phyloP scores from a whole-genome alignment of 495 filamentous ascomycete genomes.

The Talaromyces borbonicus region DNA sequence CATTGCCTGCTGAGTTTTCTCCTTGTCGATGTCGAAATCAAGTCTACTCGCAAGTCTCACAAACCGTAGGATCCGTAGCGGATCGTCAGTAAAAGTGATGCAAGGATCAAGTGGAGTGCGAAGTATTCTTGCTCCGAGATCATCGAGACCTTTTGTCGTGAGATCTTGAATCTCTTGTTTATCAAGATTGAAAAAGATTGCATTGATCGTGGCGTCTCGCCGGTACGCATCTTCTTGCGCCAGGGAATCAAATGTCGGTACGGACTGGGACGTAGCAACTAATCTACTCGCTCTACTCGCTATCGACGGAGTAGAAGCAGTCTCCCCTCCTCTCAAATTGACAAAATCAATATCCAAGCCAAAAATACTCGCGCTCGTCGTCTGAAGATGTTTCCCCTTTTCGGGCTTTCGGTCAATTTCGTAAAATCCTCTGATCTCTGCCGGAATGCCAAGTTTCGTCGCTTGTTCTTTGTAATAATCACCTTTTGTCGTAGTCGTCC shows the following conservation, averaged over 20 bases:
- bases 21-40: not conserved
- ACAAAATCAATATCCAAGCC: slow-evolving; percentile 3
- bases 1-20: not conserved
- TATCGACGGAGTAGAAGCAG: no score
- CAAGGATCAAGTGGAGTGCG: not conserved
- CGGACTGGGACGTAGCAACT: no score
- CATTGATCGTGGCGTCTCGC: not conserved
- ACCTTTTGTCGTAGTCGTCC: not conserved
- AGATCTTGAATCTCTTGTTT: not conserved
- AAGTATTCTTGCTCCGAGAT: not conserved
- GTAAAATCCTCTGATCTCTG: slow-evolving; percentile 2
- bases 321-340: no score
- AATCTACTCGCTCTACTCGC: no score
- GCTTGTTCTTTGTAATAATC: not conserved
- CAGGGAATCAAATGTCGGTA: not conserved
- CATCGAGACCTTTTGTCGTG: not conserved
- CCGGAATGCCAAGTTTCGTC: not conserved
- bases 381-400: slow-evolving; percentile 3
- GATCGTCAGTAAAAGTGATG: slow-evolving; percentile 2
- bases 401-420: not conserved
- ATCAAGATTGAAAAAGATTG: slow-evolving; percentile 3
- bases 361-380: not conserved
- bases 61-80: not conserved
- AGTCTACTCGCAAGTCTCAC: not conserved
- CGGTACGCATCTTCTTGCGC: slow-evolving; percentile 1